phyloP scores from a whole-genome alignment of 2,329 filamentous ascomycete species.

The Xylaria sp. region DNA sequence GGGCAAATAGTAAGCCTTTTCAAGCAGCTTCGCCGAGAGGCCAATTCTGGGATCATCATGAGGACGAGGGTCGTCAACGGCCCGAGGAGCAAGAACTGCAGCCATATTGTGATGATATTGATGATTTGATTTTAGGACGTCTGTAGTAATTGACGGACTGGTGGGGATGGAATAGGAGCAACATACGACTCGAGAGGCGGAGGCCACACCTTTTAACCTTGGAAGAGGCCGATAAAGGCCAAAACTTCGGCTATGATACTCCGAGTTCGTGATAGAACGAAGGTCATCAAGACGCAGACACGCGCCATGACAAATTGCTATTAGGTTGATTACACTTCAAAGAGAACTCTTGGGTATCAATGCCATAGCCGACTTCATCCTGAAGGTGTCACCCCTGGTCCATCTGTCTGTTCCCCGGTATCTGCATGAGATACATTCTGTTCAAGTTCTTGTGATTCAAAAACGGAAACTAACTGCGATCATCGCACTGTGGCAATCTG shows the following conservation, averaged over 20 bases:
- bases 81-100: conserved; percentile 1
- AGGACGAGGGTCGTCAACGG: neutral
- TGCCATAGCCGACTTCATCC: neutral
- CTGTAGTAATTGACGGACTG: neutral
- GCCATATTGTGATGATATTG: neutral
- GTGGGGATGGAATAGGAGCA: neutral
- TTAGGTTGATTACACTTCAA: neutral
- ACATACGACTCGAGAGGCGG: neutral
- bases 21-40: neutral
- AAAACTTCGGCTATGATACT: neutral
- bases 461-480: neutral
- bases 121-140: neutral
- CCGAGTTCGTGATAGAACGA: neutral
- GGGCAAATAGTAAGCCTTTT: neutral
- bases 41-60: conserved; percentile 4
- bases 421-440: neutral
- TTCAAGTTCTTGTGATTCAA: neutral
- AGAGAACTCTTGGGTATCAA: neutral
- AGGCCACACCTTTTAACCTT: neutral
- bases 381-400: neutral
- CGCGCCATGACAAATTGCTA: neutral
- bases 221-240: neutral
- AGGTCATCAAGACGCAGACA: neutral
- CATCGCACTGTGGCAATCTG: neutral
- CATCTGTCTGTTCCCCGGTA: neutral